phyloP scores from a whole-genome alignment of 1,284 basidiomycete genomes.

The Tylopilus sp. region DNA sequence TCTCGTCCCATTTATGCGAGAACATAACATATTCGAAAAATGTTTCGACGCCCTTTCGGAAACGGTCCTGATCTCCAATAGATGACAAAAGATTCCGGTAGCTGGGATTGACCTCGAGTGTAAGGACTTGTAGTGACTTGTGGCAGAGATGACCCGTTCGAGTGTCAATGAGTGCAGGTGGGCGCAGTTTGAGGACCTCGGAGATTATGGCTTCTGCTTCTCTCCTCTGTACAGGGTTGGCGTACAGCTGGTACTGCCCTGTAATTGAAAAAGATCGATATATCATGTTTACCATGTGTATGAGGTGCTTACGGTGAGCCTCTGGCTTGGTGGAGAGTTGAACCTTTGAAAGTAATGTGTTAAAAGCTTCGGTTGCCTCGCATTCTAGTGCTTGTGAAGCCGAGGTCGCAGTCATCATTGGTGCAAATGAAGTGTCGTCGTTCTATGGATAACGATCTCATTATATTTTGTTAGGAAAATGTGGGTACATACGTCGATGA shows the following conservation, averaged over 20 bases:
- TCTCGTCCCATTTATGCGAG: conserved; percentile 19
- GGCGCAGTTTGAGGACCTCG: conserved; percentile 1
- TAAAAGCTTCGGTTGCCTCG: neutral
- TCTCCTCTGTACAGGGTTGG: neutral
- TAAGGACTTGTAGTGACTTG: neutral
- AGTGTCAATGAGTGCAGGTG: conserved; percentile 7
- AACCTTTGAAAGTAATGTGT: conserved; percentile 1
- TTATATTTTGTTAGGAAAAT: neutral
- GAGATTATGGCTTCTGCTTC: conserved; percentile 1
- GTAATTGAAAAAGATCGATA: too few relatives aligned
- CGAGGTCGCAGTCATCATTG: neutral
- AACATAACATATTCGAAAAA: conserved; percentile 22
- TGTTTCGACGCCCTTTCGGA: neutral
- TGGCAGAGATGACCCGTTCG: conserved; percentile 7
- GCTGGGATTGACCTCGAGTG: conserved; percentile 3
- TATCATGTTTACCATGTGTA: neutral
- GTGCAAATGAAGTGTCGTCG: neutral
- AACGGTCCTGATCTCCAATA: neutral
- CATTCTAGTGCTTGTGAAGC: neutral
- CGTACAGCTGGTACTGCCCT: conserved; percentile 6
- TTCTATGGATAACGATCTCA: neutral
- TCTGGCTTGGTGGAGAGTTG: conserved; percentile 2
- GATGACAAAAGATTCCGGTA: conserved; percentile 5
- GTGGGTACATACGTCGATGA: neutral
- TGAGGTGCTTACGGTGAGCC: neutral